Percentiles rank a stretch among this genome's conserved stretches.
phyloP scores from a whole-genome alignment of 2,329 filamentous ascomycete species.

The Botrytis galanthina region DNA sequence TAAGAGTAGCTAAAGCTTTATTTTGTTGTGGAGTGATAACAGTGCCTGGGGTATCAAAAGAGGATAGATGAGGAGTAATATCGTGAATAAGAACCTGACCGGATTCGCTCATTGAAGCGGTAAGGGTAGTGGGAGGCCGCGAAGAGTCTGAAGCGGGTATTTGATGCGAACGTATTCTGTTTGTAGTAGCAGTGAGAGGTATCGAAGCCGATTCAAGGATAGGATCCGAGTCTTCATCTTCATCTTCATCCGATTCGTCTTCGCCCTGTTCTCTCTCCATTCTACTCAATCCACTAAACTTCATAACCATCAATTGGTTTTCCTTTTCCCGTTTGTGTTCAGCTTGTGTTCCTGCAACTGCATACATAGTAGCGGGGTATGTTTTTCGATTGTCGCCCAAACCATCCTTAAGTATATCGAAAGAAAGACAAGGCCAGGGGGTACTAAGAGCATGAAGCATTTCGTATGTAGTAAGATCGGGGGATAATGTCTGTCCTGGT shows the following conservation, averaged over 20 bases:
- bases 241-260: slow-evolving; percentile 67
- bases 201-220: slow-evolving; percentile 93
- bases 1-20: slow-evolving; percentile 82
- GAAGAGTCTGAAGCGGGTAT: slow-evolving; percentile 68
- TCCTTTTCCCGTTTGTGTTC: slow-evolving; percentile 72
- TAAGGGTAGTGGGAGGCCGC: slow-evolving; percentile 74
- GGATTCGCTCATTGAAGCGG: slow-evolving; percentile 90
- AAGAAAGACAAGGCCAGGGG: slow-evolving; percentile 95
- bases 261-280: slow-evolving; percentile 72
- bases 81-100: slow-evolving; percentile 89
- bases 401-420: slow-evolving; percentile 83
- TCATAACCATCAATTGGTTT: slow-evolving; percentile 94
- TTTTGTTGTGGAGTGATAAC: slow-evolving; percentile 78
- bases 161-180: slow-evolving; percentile 88
- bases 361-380: slow-evolving; percentile 95
- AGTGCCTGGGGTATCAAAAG: slow-evolving; percentile 86
- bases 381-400: slow-evolving; percentile 85
- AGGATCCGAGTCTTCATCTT: slow-evolving; percentile 75
- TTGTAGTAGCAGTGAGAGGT: slow-evolving; percentile 81
- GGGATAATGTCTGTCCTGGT: slow-evolving; percentile 84
- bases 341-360: slow-evolving; percentile 91
- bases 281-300: slow-evolving; percentile 85
- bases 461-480: slow-evolving; percentile 92
- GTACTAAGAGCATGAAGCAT: slow-evolving; percentile 95
- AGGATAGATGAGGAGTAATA: slow-evolving; percentile 81